phyloP scores from a whole-genome alignment of 805 yeast genomes.

The Nakazawaea anatomiae region DNA sequence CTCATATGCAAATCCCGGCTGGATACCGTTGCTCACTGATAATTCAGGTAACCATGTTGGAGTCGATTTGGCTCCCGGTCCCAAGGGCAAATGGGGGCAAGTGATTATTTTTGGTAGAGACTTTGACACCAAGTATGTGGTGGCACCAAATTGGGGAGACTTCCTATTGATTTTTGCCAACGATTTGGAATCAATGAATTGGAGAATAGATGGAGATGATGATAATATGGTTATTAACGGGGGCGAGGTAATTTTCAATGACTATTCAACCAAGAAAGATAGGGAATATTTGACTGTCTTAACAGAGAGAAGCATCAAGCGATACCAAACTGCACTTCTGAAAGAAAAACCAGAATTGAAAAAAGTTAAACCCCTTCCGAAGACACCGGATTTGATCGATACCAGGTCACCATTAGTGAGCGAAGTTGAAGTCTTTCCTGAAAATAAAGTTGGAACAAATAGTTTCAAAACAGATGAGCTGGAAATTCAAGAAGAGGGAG shows the following conservation, averaged over 20 bases:
- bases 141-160: conserved; percentile 85
- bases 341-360: conserved; percentile 2
- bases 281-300: conserved; percentile 35
- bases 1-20: conserved; percentile 72
- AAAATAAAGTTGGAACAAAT: not conserved
- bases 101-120: conserved; percentile 89
- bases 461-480: not conserved
- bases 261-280: conserved; percentile 46
- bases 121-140: conserved; percentile 76
- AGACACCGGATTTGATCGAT: conserved; percentile 10
- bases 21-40: conserved; percentile 89
- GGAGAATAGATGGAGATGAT: conserved; percentile 55
- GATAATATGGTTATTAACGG: conserved; percentile 68
- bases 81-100: conserved; percentile 73
- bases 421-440: conserved; percentile 8
- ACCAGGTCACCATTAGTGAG: conserved; percentile 7
- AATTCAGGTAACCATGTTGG: conserved; percentile 85
- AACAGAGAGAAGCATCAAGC: conserved; percentile 21
- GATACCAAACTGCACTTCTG: not conserved
- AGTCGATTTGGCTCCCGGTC: conserved; percentile 75
- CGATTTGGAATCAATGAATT: conserved; percentile 74
- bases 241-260: conserved; percentile 60
- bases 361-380: not conserved
- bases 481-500: conserved; percentile 10
- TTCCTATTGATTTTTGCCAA: conserved; percentile 74